Evolutionary conservation across 228 moss, liverwort and hornwort genomes (phyloP).

Genomic region (Sphagnum fallax): DNA sequence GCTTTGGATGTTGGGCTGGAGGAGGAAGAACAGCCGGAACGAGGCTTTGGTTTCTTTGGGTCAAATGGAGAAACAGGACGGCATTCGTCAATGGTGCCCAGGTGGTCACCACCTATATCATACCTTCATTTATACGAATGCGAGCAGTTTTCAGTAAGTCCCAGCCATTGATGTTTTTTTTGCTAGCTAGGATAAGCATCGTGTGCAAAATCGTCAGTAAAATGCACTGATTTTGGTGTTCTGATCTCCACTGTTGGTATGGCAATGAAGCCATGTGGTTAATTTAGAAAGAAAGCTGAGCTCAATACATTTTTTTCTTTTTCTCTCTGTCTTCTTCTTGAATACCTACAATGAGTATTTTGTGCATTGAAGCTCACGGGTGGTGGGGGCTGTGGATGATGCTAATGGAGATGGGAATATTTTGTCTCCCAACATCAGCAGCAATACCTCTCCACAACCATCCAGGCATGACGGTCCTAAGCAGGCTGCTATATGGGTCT

Average conservation of each 20-base stretch:
- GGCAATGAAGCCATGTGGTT: too few species aligned
- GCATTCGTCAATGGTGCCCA: constrained; percentile 38
- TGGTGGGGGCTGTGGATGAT: neutral
- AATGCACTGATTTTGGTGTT: too few species aligned
- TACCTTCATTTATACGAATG: constrained; percentile 92
- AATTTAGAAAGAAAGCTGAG: too few species aligned
- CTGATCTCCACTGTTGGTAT: too few species aligned
- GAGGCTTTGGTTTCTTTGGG: constrained; percentile 60
- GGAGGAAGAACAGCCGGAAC: constrained; percentile 44
- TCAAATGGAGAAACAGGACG: constrained; percentile 55
- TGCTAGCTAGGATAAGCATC: too few species aligned
- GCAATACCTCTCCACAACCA: constrained; percentile 93
- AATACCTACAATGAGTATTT: too few species aligned
- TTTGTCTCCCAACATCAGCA: constrained; percentile 89
- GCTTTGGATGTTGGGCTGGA: constrained; percentile 72
- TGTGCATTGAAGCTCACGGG: neutral
- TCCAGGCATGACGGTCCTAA: constrained; percentile 99
- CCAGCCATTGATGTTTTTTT: neutral
- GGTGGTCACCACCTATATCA: constrained; percentile 83
- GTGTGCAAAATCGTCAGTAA: too few species aligned
- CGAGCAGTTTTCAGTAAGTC: constrained; percentile 75
- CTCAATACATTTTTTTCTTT: too few species aligned
- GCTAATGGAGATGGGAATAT: constrained; percentile 79
- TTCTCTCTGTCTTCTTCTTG: too few species aligned
- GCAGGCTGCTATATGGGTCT: constrained; percentile 88